Evolutionary conservation across 2,329 filamentous ascomycete genomes (phyloP), one percentile per base, ranked within the genome.

Genomic region (Aspergillus ochraceus): DNA sequence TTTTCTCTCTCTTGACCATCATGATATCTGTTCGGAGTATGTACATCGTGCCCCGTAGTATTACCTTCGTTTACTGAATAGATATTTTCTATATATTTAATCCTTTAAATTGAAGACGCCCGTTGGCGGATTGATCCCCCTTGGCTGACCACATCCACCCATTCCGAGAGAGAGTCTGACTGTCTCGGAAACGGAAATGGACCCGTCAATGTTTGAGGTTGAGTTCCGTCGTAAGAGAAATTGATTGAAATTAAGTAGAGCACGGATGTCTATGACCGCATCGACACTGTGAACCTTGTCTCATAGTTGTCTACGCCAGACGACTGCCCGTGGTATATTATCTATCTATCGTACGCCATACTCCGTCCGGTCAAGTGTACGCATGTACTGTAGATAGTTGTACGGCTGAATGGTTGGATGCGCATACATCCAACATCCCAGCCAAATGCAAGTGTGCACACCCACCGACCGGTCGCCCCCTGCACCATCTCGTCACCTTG

Each of bases 401-500:
- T 32, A 29, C 26, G 26, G 26, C 36, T n/a, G 17, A 17, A 17
- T 42, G 10, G 36, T 42, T 42, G 14, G 4, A 42, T 42, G 36
- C 36, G 6, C 36, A 42, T 36, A 36, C 32, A 36, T 36, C 32
- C 32, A 36, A 36, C 32, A 36, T 36, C 32, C 32, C 32, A 36
- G 11, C 32, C 26, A 29, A 29, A 29, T 29, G 26, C 26, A 29
- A 29, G 26, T 29, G 30, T 49, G 53, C 53, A 55, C 39, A 47
- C 14, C 46, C 47, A 24, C 47, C n/a, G 39, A 54, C n/a, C 53
- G 47, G 47, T 14, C 29, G 19, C 32, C 53, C 42, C 26, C 53
- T 55, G 53, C 53, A 55, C 49, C 45, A 45, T 55, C 42, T 29
- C 29, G 29, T 49, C 36, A 36, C 42, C 42, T 55, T 17, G 47